These are phyloP conservation scores for Leucosporidium creatinivorum DNA, from an alignment of 768 basidiomycete genomes.

Conservation along the genomic window DNA sequence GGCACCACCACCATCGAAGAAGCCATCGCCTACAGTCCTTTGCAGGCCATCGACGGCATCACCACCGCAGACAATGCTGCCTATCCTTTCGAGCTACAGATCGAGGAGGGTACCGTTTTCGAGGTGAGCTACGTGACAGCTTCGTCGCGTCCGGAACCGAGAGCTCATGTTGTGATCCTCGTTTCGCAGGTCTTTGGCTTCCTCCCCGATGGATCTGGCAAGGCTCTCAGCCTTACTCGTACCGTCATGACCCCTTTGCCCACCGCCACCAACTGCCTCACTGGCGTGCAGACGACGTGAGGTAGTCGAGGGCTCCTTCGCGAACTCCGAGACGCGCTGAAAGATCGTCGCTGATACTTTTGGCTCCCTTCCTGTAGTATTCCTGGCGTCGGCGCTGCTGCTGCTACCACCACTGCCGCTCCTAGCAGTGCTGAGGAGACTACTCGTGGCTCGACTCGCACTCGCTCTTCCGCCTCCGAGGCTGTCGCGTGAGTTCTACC, in stretches of 20 bases:
- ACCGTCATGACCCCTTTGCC: slow-evolving; percentile 21
- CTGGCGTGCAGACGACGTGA: not conserved
- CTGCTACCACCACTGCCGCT: not conserved
- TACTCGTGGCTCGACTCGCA: no score
- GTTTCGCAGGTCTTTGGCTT: slow-evolving; percentile 22
- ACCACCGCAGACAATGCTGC: slow-evolving; percentile 20
- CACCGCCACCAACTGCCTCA: slow-evolving; percentile 13
- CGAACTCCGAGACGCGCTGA: not conserved
- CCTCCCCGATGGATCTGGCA: slow-evolving; percentile 32
- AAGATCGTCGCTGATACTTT: not conserved
- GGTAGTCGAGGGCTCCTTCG: not conserved
- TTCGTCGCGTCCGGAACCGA: no score
- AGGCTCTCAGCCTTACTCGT: slow-evolving; percentile 26
- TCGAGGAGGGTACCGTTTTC: slow-evolving; percentile 29
- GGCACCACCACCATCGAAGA: slow-evolving; percentile 11
- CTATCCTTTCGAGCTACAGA: slow-evolving; percentile 17
- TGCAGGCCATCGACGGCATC: slow-evolving; percentile 24
- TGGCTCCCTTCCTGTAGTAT: not conserved
- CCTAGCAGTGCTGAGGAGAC: not conserved
- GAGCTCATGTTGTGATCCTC: not conserved
- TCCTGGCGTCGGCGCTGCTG: not conserved
- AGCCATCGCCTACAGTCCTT: slow-evolving; percentile 12
- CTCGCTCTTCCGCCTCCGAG: no score
- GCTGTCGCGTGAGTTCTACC: no score
- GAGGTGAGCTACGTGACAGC: slow-evolving; percentile 13